Percentiles rank a stretch among this genome's conserved stretches.
Evolutionary conservation across 768 basidiomycete species (phyloP).

Genomic region (Strobilomyces confusus): DNA sequence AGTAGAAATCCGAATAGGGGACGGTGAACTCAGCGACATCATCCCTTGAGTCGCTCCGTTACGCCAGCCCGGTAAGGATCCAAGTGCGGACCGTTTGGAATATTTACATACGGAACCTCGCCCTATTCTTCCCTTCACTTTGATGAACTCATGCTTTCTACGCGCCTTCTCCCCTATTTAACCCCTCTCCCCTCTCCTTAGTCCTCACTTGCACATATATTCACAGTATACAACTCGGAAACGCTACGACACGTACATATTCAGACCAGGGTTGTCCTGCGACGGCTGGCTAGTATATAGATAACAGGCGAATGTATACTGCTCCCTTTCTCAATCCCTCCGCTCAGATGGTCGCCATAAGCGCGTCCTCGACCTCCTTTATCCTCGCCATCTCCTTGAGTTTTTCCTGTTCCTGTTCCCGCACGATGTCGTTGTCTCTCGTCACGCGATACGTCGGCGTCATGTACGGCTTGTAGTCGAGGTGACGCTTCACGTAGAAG

Average conservation of each 20-base stretch:
- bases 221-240: constrained; percentile 5
- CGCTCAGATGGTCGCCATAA: constrained; percentile 46
- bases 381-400: constrained; percentile 51
- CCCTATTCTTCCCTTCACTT: not conserved
- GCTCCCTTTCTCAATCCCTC: constrained; percentile 15
- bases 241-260: constrained; percentile 7
- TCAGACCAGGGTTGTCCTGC: not conserved
- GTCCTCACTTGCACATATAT: not conserved
- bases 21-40: constrained; percentile 72
- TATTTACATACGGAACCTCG: constrained; percentile 9
- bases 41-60: constrained; percentile 44
- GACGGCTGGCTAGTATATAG: constrained; percentile 1
- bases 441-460: constrained; percentile 65
- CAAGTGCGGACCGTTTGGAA: constrained; percentile 11
- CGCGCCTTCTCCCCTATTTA: not conserved
- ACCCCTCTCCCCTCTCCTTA: not conserved
- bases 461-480: constrained; percentile 75
- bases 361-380: constrained; percentile 60
- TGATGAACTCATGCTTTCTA: constrained; percentile 12
- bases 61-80: constrained; percentile 9
- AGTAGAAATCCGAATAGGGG: constrained; percentile 80
- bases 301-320: constrained; percentile 14
- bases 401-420: constrained; percentile 53
- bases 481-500: constrained; percentile 87
- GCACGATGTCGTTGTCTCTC: constrained; percentile 62